Evolutionary conservation across 768 basidiomycete genomes (phyloP).

Genomic region (Mycena rebaudengoi): DNA sequence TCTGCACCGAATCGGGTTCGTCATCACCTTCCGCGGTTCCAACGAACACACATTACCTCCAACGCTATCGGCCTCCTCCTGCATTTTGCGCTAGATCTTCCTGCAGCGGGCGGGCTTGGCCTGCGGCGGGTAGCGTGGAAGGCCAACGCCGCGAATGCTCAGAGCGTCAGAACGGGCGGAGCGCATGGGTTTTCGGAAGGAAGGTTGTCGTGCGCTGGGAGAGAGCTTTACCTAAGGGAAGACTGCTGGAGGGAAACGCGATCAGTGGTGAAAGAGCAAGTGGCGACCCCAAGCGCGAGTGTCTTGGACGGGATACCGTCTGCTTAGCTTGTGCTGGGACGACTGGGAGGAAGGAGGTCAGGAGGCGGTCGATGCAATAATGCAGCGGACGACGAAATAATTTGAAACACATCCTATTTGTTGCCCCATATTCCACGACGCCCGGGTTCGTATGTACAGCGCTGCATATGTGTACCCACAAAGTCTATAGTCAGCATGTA

Average conservation of each 20-base stretch:
- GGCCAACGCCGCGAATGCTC: constrained; percentile 55
- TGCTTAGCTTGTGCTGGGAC: constrained; percentile 53
- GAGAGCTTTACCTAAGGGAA: constrained; percentile 52
- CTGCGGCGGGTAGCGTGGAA: constrained; percentile 72
- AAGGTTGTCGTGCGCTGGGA: constrained; percentile 66
- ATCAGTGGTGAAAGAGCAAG: too few species aligned
- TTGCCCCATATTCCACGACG: too few species aligned
- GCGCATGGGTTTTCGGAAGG: constrained; percentile 66
- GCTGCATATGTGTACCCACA: background rate
- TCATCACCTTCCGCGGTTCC: constrained; percentile 66
- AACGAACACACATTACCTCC: constrained; percentile 69
- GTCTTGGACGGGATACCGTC: constrained; percentile 44
- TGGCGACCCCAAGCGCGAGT: too few species aligned
- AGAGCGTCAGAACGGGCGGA: constrained; percentile 61
- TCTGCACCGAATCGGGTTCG: constrained; percentile 63
- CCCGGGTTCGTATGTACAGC: too few species aligned
- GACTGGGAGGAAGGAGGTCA: constrained; percentile 53
- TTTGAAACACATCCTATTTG: too few species aligned
- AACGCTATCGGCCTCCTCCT: constrained; percentile 62
- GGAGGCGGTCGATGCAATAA: constrained; percentile 38
- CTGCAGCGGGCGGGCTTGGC: constrained; percentile 54
- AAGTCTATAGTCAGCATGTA: background rate
- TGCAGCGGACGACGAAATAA: too few species aligned
- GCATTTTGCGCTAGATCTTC: constrained; percentile 52
- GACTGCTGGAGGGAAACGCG: constrained; percentile 47